Base-by-base conservation (phyloP, 345 rosid genomes). In the Gossypium herbaceum region DNA sequence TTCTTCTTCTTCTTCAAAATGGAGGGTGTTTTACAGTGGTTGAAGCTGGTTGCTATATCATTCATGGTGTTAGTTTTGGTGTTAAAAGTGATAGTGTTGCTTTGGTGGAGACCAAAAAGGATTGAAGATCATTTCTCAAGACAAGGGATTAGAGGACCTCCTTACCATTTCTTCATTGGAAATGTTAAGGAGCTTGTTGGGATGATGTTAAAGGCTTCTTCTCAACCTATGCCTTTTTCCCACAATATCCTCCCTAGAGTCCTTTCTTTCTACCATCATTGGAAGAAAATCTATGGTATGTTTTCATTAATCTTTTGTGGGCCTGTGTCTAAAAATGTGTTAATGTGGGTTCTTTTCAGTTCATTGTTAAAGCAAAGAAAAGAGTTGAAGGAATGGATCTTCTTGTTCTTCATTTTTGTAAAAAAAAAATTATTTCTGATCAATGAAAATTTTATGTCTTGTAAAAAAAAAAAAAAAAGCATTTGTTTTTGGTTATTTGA, bases 131-230 rank as follows among this genome's bases (percentile, higher is more conserved):
- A 95, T 87, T 95, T 95, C 96, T 81, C 94, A 24, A 87, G 82
- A 82, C 99, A 95, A 81, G 99, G 98, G 56, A 95, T 95, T 75
- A 80, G 96, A 76, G 99, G 99, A 1, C 99, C 99, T 54, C 99
- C 99, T 79, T 95, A 95, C 81, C 89, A 91, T 13, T 90, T 95
- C 88, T 95, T 95, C 85, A 85, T 95, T 64, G 99, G 99, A n/a
- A 95, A 95, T 86, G 96, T 95, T 50, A 95, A 85, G 84, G 99
- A 95, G 79, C 81, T 95, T 43, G 96, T 91, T 55, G 91, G 86
- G 9, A 90, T 95, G 99, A 95, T 90, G 98, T 76, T 91, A 16
- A 83, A 90, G 78, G 98, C 99, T 66, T 92, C 99, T 69, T 84
- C 98, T 58, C 93, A 90, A 39, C 99, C 98, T 72, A 91, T 92